Conservation (phyloP, 177 flowering plant genomes). For the Vitis hybrid region DNA sequence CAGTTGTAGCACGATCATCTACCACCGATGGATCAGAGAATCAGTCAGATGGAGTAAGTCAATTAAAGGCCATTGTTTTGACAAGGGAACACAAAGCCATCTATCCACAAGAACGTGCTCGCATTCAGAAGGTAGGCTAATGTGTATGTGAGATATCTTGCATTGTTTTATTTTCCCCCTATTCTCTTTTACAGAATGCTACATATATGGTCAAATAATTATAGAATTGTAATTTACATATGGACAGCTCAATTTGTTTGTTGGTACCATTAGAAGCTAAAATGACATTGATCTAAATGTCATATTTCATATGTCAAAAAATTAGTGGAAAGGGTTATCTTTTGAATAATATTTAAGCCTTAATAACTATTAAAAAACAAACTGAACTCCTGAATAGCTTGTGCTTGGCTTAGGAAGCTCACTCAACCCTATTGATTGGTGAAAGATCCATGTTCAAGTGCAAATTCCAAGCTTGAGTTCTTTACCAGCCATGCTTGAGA, state of each 20-base stretch:
- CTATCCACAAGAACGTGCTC: conserved; percentile 82
- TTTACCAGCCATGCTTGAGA: not conserved
- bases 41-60: conserved; percentile 25
- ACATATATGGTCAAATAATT: too few species aligned
- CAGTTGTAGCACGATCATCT: conserved; percentile 70
- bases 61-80: conserved; percentile 79
- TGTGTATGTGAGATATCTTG: not conserved
- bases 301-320: too few species aligned
- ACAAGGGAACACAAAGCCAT: conserved; percentile 95
- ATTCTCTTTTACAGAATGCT: not conserved
- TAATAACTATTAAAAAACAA: not conserved
- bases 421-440: not conserved
- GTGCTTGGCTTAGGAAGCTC: not conserved
- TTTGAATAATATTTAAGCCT: too few species aligned
- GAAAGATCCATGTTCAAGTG: not conserved
- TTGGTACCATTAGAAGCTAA: too few species aligned
- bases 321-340: too few species aligned
- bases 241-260: too few species aligned
- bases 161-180: not conserved
- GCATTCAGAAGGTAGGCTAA: conserved; percentile 70
- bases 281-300: too few species aligned
- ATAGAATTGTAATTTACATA: too few species aligned
- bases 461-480: not conserved
- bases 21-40: conserved; percentile 36
- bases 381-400: not conserved